Base-by-base conservation (phyloP, 768 basidiomycete species). In the Phallus indusiatus region DNA sequence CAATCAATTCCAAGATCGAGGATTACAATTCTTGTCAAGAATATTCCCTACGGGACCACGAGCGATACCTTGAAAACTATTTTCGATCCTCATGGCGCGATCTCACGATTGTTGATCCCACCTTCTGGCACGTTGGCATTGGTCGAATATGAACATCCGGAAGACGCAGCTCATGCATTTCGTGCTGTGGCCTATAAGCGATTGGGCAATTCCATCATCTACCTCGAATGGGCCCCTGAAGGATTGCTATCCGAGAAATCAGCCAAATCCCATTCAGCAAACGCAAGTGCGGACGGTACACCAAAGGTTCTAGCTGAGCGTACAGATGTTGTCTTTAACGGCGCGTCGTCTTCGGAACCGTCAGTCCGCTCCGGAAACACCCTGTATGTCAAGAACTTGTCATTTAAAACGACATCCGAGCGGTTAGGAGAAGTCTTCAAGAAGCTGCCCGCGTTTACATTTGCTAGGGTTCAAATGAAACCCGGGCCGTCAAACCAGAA, bases 81-180 rank as follows among this genome's bases (percentile, higher is more conserved):
- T 52, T 94, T 98, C 66, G 79, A 82, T 55, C 76, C 79, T 0
- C 85, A 93, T 64, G 94, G 94, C 3, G 73, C 76, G 56, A 71
- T 95, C 22, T 75, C 66, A 18, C 78, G 88, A 11, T 80, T 96
- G 7, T 71, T 96, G 3, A 80, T 97, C 0, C 94, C 95, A 1
- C 94, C 95, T 0, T 87, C 91, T 9, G 94, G 95, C 1, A 94
- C 93, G 5, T 84, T 97, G 72, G 94, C 91, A 0, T 84, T 95
- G 0, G 90, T 97, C 24, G 93, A 96, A 64, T 93, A 87, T 65
- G 80, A 76, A n/a, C 78, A 84, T 20, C 69, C 82, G 0, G 79
- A 80, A 34, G 88, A 90, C 36, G 90, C 93, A 5, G 68, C 74
- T 5, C 81, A 79, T 55, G 94, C 85, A 0, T 93, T 94, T 74